phyloP scores from a whole-genome alignment of 2,329 filamentous ascomycete genomes.

The Fusarium mundagurra region DNA sequence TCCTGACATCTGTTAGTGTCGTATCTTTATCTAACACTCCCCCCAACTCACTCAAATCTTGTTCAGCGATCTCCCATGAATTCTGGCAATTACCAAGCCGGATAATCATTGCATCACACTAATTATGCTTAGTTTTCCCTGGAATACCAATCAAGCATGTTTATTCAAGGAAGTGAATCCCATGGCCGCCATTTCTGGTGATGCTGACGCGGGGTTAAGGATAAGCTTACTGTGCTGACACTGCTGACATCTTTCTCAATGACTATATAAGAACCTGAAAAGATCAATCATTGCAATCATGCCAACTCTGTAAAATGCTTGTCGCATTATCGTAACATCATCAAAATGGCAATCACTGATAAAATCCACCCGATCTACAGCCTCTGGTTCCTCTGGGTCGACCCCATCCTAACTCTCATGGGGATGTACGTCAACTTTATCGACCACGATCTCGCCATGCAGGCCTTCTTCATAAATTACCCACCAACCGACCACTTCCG shows the following conservation, averaged over 20 bases:
- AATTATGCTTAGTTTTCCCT: background rate
- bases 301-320: background rate
- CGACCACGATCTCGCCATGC: slow-evolving; percentile 22
- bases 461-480: slow-evolving; percentile 18
- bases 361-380: slow-evolving; percentile 31
- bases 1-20: rapidly evolving
- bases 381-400: slow-evolving; percentile 38
- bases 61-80: too few species aligned
- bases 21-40: rapidly evolving
- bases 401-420: slow-evolving; percentile 28
- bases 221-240: background rate
- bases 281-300: rapidly evolving
- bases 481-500: slow-evolving; percentile 17
- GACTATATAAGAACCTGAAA: background rate
- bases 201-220: background rate
- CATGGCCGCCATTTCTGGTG: background rate
- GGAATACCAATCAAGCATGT: too few species aligned
- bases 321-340: rapidly evolving
- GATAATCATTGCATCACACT: background rate
- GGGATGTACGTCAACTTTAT: slow-evolving; percentile 35
- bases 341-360: slow-evolving; percentile 17
- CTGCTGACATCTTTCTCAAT: background rate
- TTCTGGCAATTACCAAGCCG: background rate
- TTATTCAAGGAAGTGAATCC: too few species aligned
- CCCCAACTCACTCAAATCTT: too few species aligned